Evolutionary conservation across 2,329 filamentous ascomycete species (phyloP).

Genomic region (Epichloe elymi): DNA sequence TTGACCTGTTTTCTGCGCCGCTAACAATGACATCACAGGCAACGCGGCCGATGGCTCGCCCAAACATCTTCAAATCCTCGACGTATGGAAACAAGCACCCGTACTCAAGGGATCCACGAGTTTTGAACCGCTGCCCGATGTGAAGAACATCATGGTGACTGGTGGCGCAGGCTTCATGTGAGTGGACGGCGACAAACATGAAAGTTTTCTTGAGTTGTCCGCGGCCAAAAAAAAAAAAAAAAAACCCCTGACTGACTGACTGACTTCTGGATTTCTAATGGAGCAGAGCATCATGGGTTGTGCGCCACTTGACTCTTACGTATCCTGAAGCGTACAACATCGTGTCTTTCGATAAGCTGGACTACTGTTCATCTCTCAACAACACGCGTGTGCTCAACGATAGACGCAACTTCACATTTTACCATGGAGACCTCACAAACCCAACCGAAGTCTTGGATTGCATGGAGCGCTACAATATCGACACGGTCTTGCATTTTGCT

Average conservation of each 20-base stretch:
- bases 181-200: conserved; percentile 17
- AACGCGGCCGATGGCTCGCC: conserved; percentile 15
- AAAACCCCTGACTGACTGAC: neutral
- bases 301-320: conserved; percentile 61
- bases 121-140: conserved; percentile 54
- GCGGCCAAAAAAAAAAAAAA: neutral
- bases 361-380: conserved; percentile 70
- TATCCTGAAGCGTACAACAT: conserved; percentile 66
- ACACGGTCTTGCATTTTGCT: conserved; percentile 73
- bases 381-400: conserved; percentile 59
- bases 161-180: conserved; percentile 80
- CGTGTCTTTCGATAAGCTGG: conserved; percentile 72
- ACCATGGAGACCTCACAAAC: conserved; percentile 66
- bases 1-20: too few species aligned
- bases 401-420: conserved; percentile 62
- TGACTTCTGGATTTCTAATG: neutral
- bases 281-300: conserved; percentile 65
- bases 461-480: conserved; percentile 57
- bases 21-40: neutral
- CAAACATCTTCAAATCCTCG: conserved; percentile 43
- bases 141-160: conserved; percentile 73
- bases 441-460: conserved; percentile 56
- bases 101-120: conserved; percentile 55
- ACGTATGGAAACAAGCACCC: conserved; percentile 60
- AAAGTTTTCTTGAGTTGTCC: neutral